Conservation (phyloP, 129 eudicot genomes). For the Tagetes patula region DNA sequence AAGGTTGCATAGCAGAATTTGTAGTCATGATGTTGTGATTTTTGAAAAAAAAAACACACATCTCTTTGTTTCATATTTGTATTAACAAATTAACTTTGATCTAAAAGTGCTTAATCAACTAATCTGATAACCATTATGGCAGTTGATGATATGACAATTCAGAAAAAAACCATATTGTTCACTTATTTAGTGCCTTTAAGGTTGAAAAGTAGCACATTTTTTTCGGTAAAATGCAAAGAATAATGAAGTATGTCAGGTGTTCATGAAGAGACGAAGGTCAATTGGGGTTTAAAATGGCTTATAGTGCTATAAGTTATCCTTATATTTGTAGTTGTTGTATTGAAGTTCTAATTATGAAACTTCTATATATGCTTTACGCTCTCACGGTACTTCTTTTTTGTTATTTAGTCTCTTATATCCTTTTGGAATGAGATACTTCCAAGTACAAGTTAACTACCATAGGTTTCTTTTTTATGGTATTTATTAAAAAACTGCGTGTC, state of each 20-base stretch:
- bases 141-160: not conserved
- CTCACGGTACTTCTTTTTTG: constrained; percentile 7
- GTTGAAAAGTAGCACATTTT: not conserved
- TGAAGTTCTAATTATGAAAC: not conserved
- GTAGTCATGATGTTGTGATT: not conserved
- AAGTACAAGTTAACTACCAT: constrained; percentile 1
- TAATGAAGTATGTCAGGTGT: not conserved
- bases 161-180: constrained; percentile 4
- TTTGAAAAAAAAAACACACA: no score
- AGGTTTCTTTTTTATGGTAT: constrained; percentile 1
- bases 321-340: not conserved
- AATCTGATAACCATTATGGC: not conserved
- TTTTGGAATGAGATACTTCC: not conserved
- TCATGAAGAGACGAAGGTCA: not conserved
- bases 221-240: not conserved
- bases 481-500: not conserved
- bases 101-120: not conserved
- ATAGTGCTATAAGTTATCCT: not conserved
- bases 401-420: constrained; percentile 3
- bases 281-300: not conserved
- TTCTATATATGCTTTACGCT: not conserved
- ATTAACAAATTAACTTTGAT: no score
- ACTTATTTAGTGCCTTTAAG: not conserved
- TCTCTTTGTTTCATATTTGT: no score
- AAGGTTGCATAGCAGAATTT: not conserved